Evolutionary conservation across 345 rosid genomes (phyloP).

Genomic region (Eucalyptus guilfoylei): DNA sequence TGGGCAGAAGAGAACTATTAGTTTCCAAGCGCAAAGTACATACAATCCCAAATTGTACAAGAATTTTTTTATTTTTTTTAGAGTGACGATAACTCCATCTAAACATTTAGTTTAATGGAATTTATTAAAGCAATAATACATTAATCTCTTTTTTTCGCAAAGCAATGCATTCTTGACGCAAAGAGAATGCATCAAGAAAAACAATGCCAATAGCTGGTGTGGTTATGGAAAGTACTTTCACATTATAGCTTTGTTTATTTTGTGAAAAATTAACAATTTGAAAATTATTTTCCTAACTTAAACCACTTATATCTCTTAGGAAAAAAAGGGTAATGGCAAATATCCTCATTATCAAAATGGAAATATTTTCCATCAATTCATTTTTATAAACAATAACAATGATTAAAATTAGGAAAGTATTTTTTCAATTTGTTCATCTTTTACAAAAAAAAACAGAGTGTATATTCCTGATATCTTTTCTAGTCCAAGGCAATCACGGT

Average conservation of each 20-base stretch:
- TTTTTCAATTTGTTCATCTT: neutral
- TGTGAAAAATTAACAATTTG: neutral
- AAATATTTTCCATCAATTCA: neutral
- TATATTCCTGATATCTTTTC: neutral
- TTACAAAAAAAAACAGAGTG: neutral
- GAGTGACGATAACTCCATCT: neutral
- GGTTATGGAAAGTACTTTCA: neutral
- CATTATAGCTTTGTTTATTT: neutral
- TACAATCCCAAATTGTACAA: neutral
- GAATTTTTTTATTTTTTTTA: no score
- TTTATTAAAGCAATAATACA: neutral
- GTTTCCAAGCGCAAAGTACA: neutral
- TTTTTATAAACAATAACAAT: neutral
- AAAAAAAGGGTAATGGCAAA: neutral
- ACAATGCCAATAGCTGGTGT: neutral
- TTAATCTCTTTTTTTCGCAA: neutral
- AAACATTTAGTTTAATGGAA: neutral
- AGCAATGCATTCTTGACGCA: neutral
- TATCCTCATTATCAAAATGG: neutral
- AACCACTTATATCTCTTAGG: neutral
- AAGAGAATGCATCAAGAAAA: neutral
- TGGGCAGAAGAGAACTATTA: neutral
- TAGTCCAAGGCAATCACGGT: neutral
- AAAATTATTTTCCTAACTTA: neutral
- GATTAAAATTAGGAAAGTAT: neutral